phyloP scores from a whole-genome alignment of 208 protist genomes.

The Leishmania major region DNA sequence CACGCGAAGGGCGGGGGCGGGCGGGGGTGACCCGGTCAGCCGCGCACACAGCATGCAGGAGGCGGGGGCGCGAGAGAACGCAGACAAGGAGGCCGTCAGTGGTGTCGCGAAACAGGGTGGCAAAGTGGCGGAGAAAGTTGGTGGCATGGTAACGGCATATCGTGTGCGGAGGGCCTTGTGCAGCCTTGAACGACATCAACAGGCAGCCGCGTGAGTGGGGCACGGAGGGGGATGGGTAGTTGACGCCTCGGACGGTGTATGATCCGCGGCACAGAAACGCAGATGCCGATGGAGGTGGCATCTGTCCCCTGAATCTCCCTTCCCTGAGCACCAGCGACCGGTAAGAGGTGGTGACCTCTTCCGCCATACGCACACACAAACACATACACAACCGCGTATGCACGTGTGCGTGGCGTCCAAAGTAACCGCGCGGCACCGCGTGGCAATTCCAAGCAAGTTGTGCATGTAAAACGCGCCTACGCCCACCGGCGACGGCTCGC shows the following conservation, averaged over 20 bases:
- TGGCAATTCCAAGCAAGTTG: background rate
- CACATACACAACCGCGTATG: background rate
- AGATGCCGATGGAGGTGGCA: background rate
- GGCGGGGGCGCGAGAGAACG: background rate
- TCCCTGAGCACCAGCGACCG: background rate
- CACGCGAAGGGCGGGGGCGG: background rate
- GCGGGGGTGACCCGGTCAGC: background rate
- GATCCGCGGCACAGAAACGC: background rate
- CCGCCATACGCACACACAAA: background rate
- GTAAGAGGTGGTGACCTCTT: background rate
- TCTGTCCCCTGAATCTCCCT: background rate
- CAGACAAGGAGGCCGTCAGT: background rate
- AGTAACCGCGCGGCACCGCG: background rate
- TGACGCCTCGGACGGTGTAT: background rate
- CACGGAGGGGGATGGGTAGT: background rate
- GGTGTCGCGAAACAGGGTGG: background rate
- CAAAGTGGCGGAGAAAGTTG: background rate
- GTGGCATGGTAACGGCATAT: background rate
- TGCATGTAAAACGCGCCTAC: background rate
- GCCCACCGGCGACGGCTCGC: background rate
- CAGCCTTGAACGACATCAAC: background rate
- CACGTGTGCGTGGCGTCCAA: background rate
- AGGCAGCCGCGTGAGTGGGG: background rate
- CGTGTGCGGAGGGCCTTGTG: background rate
- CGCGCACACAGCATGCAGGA: background rate